Conservation (phyloP, 345 rosid species). For the Iberis pinnata region DNA sequence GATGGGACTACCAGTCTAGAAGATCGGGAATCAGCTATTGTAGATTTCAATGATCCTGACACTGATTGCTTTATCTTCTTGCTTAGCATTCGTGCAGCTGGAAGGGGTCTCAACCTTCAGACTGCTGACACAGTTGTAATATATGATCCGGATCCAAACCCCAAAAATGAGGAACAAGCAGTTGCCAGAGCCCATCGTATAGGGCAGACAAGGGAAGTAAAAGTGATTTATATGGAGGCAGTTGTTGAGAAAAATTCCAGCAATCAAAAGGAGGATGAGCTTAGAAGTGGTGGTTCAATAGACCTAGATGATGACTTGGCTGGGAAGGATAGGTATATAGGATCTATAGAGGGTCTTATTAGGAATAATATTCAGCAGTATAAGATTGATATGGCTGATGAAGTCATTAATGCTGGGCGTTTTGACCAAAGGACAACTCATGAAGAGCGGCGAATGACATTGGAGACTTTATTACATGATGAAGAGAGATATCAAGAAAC, state of each 20-base stretch:
- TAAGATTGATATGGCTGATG: constrained; percentile 99
- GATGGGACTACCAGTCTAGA: constrained; percentile 99
- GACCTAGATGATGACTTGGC: constrained; percentile 97
- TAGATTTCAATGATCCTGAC: constrained; percentile 76
- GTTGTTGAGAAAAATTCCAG: constrained; percentile 88
- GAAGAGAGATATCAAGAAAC: constrained; percentile 99
- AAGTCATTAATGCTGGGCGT: constrained; percentile 99
- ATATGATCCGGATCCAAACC: constrained; percentile 99
- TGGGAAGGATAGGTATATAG: constrained; percentile 95
- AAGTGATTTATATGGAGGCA: constrained; percentile 98
- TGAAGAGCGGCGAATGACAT: constrained; percentile 95
- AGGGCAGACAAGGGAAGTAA: constrained; percentile 96
- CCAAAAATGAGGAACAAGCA: constrained; percentile 99
- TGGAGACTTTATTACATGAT: constrained; percentile 94
- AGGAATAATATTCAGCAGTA: constrained; percentile 99
- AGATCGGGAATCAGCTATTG: constrained; percentile 99
- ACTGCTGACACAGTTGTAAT: constrained; percentile 97
- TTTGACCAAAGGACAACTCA: constrained; percentile 99
- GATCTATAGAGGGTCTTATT: constrained; percentile 96
- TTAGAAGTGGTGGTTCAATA: constrained; percentile 70
- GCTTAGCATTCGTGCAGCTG: constrained; percentile 98
- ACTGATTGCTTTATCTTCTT: constrained; percentile 94
- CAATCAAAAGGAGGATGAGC: constrained; percentile 92
- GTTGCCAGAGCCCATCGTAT: constrained; percentile 99
- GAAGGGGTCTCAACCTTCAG: constrained; percentile 99